These are phyloP conservation scores for Alnus rubra DNA, from an alignment of 306 rosid species.

Conservation along the genomic window DNA sequence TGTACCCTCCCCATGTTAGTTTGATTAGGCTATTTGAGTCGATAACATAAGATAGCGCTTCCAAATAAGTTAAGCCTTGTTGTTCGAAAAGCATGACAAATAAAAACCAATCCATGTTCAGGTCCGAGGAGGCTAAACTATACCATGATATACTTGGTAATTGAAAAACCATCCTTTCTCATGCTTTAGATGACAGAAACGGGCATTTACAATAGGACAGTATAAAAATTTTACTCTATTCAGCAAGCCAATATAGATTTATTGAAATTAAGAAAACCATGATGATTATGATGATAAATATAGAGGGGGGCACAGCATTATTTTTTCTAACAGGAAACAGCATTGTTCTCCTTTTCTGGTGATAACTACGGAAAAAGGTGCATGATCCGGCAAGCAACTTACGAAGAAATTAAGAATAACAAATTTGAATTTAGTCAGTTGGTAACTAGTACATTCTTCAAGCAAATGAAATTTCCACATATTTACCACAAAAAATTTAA, in stretches of 20 bases:
- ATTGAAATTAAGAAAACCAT: not conserved
- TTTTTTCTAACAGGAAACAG: not conserved
- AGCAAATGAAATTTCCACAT: not conserved
- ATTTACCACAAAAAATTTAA: constrained; percentile 13
- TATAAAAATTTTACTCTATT: not conserved
- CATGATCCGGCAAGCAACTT: not conserved
- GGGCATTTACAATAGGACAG: not conserved
- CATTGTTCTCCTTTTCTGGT: not conserved
- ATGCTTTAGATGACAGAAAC: not conserved
- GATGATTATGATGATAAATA: not conserved
- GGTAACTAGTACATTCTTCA: not conserved
- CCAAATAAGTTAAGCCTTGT: not conserved
- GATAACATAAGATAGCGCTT: not conserved
- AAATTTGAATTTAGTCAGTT: not conserved
- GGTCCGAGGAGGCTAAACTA: not conserved
- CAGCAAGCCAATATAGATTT: not conserved
- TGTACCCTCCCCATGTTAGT: not conserved
- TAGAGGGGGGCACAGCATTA: not conserved
- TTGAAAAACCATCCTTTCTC: not conserved
- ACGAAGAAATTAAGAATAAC: not conserved
- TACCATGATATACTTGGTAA: not conserved
- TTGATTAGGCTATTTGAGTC: constrained; percentile 10
- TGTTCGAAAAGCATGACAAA: not conserved
- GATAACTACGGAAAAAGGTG: not conserved
- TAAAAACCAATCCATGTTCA: not conserved